Evolutionary conservation across 177 flowering plant species (phyloP).

Genomic region (Tripterygium wilfordii): DNA sequence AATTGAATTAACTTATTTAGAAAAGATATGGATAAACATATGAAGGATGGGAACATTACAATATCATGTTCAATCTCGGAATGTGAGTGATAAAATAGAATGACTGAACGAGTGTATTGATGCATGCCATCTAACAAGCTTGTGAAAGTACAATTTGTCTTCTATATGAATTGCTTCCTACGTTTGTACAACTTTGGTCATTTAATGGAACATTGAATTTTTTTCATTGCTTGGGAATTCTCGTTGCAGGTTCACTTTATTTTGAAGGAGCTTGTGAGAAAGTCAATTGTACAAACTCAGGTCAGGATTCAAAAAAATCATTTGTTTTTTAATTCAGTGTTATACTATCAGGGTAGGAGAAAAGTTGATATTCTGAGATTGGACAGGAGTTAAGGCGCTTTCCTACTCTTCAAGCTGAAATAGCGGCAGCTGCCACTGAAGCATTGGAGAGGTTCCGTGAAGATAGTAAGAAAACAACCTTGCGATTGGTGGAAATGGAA

Average conservation of each 20-base stretch:
- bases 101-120: no score
- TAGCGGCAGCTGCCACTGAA: slow-evolving; percentile 61
- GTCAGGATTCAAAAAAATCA: slow-evolving; percentile 21
- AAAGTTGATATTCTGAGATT: slow-evolving; percentile 7
- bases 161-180: no score
- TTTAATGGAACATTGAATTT: neutral
- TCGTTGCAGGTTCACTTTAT: slow-evolving; percentile 71
- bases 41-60: no score
- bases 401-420: slow-evolving; percentile 71
- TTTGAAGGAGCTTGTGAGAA: slow-evolving; percentile 85
- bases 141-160: no score
- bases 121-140: no score
- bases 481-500: slow-evolving; percentile 92
- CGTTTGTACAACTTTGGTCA: no score
- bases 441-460: slow-evolving; percentile 87
- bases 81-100: no score
- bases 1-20: no score
- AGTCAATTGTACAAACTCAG: slow-evolving; percentile 81
- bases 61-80: no score
- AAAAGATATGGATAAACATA: no score
- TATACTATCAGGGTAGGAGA: neutral
- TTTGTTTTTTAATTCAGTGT: neutral
- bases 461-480: slow-evolving; percentile 67
- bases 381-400: slow-evolving; percentile 84
- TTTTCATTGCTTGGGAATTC: neutral